Conservation (phyloP, 257 asterid genomes). For the Solanum virginianum region DNA sequence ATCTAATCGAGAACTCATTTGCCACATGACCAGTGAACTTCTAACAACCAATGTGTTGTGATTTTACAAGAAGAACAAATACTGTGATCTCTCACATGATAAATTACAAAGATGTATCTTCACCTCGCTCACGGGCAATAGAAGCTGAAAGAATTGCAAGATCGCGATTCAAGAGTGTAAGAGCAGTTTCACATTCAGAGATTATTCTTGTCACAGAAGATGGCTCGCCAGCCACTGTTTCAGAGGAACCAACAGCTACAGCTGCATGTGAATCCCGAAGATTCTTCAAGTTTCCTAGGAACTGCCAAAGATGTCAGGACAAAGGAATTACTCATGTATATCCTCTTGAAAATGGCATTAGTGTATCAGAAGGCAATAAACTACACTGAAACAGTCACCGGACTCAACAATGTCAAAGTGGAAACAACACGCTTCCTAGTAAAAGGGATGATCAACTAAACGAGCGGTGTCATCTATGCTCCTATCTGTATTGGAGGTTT, state of each 20-base stretch:
- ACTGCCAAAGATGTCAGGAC: constrained; percentile 26
- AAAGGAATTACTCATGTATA: not conserved
- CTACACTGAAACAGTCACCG: not conserved
- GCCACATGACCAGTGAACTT: not conserved
- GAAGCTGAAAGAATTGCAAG: constrained; percentile 90
- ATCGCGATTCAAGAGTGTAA: constrained; percentile 80
- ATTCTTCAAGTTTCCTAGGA: constrained; percentile 87
- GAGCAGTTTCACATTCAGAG: constrained; percentile 80
- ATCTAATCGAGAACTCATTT: not conserved
- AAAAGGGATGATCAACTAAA: not conserved
- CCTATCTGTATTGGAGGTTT: not conserved
- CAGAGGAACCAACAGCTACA: constrained; percentile 72
- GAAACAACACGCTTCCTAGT: not conserved
- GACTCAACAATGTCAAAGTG: not conserved
- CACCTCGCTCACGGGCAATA: constrained; percentile 79
- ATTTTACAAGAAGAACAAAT: not conserved
- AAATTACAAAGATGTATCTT: constrained; percentile 25
- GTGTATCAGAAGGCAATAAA: not conserved
- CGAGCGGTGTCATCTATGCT: not conserved
- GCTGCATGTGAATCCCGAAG: constrained; percentile 92
- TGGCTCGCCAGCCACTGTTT: constrained; percentile 80
- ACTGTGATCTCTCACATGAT: not conserved
- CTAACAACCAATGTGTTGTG: not conserved
- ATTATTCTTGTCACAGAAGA: constrained; percentile 81
- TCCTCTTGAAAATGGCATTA: not conserved